phyloP scores from a whole-genome alignment of 495 filamentous ascomycete species.

The Penicillium pulvis region DNA sequence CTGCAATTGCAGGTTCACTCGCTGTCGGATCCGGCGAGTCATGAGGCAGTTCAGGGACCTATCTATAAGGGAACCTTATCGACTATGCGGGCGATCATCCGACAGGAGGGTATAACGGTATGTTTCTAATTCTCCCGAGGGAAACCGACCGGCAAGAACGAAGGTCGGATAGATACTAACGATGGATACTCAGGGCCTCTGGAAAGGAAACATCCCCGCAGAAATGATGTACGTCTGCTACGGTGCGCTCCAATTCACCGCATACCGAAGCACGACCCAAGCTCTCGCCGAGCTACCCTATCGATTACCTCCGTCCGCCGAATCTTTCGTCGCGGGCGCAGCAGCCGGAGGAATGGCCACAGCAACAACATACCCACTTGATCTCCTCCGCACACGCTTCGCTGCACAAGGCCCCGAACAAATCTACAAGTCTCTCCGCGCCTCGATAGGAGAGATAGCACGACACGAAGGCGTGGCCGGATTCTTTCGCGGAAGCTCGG shows the following conservation, averaged over 20 bases:
- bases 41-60: conserved; percentile 56
- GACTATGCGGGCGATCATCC: conserved; percentile 74
- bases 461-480: conserved; percentile 71
- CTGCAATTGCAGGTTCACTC: conserved; percentile 88
- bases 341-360: conserved; percentile 80
- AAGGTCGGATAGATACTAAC: background rate
- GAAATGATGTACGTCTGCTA: conserved; percentile 92
- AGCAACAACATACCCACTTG: conserved; percentile 84
- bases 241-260: conserved; percentile 82
- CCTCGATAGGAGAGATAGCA: conserved; percentile 71
- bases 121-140: conserved; percentile 9
- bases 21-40: conserved; percentile 64
- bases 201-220: conserved; percentile 97
- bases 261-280: conserved; percentile 75
- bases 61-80: conserved; percentile 78
- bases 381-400: conserved; percentile 91
- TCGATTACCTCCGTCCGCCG: conserved; percentile 57
- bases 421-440: conserved; percentile 69
- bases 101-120: conserved; percentile 75
- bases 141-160: background rate
- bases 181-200: conserved; percentile 60
- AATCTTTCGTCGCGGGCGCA: conserved; percentile 79
- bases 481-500: conserved; percentile 83
- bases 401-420: conserved; percentile 88
- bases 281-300: conserved; percentile 56